These are phyloP conservation scores for Backusella parvicylindrica DNA, from an alignment of 192 early-diverging fungal genomes.

Conservation along the genomic window DNA sequence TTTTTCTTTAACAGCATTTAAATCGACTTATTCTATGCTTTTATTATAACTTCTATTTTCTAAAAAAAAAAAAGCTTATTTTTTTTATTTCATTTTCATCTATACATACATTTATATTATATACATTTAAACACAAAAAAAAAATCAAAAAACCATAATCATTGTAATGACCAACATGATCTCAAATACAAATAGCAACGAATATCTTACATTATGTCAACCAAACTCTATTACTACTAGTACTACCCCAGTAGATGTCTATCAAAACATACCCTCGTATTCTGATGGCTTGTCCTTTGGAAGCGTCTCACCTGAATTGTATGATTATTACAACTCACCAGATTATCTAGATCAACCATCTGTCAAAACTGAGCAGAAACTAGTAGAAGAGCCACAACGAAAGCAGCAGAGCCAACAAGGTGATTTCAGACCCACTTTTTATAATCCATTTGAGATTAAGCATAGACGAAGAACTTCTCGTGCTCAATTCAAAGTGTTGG, in stretches of 20 bases:
- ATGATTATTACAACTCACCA: neutral
- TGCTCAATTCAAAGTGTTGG: constrained; percentile 67
- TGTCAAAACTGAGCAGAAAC: neutral
- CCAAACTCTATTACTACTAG: too few species aligned
- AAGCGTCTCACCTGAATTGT: neutral
- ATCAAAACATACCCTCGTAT: constrained; percentile 1
- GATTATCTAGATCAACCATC: neutral
- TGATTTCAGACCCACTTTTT: constrained; percentile 71
- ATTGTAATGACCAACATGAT: neutral
- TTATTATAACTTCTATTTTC: neutral
- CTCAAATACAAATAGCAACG: neutral
- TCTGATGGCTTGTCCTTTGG: neutral
- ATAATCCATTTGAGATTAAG: constrained; percentile 74
- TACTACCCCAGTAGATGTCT: neutral
- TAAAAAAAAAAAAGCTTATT: neutral
- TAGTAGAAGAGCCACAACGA: neutral
- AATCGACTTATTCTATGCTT: neutral
- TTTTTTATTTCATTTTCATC: neutral
- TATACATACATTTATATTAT: neutral
- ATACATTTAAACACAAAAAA: neutral
- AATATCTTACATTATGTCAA: constrained; percentile 14
- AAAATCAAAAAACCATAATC: neutral
- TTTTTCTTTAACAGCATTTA: constrained; percentile 1
- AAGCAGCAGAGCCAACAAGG: neutral
- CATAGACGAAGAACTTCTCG: constrained; percentile 71